A percentile compares a stretch with the other conserved stretches of the same genome.
Evolutionary conservation across 2,329 filamentous ascomycete species (phyloP).

Genomic region (Ustilaginoidea virens): DNA sequence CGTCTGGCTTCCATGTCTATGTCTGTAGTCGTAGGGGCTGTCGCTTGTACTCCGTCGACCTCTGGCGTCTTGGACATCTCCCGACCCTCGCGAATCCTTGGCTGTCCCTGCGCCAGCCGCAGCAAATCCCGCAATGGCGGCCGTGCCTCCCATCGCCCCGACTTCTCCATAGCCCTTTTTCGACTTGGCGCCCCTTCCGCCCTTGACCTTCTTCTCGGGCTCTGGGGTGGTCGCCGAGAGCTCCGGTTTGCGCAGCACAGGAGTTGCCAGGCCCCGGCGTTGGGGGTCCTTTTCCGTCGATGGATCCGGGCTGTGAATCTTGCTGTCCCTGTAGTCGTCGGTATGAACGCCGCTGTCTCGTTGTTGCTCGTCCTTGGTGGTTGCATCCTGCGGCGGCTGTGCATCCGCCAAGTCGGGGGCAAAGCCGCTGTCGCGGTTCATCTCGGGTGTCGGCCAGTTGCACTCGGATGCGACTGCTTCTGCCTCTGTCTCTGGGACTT

Average conservation of each 20-base stretch:
- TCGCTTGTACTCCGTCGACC: conserved; percentile 4
- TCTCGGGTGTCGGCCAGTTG: conserved; percentile 15
- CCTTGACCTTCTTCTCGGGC: conserved; percentile 26
- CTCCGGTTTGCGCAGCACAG: conserved; percentile 23
- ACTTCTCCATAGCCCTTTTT: conserved; percentile 17
- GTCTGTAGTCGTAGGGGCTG: conserved; percentile 2
- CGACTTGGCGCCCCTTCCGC: too few species aligned
- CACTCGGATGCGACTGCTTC: conserved; percentile 17
- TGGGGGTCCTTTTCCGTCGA: conserved; percentile 12
- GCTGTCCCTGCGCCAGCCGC: conserved; percentile 5
- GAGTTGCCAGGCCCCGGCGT: conserved; percentile 20
- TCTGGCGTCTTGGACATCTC: too few species aligned
- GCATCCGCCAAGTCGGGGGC: conserved; percentile 26
- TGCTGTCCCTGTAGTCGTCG: conserved; percentile 27
- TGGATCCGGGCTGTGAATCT: conserved; percentile 14
- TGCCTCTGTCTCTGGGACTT: conserved; percentile 32
- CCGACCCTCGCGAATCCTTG: too few species aligned
- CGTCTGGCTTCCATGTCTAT: background rate
- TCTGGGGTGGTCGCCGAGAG: conserved; percentile 24
- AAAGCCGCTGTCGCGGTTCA: conserved; percentile 20
- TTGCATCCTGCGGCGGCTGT: conserved; percentile 19
- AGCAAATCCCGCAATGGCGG: background rate
- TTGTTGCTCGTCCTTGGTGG: conserved; percentile 18
- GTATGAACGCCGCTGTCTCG: conserved; percentile 44
- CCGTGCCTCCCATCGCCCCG: conserved; percentile 1